A percentile compares a stretch with the other conserved stretches of the same genome.
phyloP scores from a whole-genome alignment of 116 monocot species.

The Iris pallida region DNA sequence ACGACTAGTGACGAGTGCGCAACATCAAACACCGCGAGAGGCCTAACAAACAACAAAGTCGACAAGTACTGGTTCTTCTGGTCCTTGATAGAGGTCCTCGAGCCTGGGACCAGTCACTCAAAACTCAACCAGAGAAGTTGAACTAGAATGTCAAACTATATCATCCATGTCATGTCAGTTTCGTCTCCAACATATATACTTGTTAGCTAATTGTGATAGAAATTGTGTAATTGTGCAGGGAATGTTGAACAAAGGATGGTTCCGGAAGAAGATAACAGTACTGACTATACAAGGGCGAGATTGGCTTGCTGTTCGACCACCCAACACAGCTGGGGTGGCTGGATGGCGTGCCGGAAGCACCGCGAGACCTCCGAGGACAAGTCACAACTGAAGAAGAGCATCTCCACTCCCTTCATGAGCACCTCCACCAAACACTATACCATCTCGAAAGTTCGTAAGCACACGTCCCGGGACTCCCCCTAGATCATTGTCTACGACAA shows the following conservation, averaged over 20 bases:
- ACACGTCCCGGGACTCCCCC: slow-evolving; percentile 26
- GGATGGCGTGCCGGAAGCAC: slow-evolving; percentile 76
- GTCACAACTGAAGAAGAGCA: slow-evolving; percentile 43
- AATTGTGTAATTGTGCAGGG: slow-evolving; percentile 32
- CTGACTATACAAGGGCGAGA: slow-evolving; percentile 57
- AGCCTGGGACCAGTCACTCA: slow-evolving; percentile 84
- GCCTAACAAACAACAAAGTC: too few relatives aligned
- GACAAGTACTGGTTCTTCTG: too few relatives aligned
- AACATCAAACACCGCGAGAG: too few relatives aligned
- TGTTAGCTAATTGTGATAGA: too few relatives aligned
- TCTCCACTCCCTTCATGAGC: slow-evolving; percentile 62
- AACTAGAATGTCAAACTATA: slow-evolving; percentile 60
- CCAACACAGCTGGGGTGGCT: slow-evolving; percentile 88
- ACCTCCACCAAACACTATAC: slow-evolving; percentile 39
- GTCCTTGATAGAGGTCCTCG: too few relatives aligned
- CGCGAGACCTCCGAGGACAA: slow-evolving; percentile 27
- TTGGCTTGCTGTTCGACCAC: slow-evolving; percentile 80
- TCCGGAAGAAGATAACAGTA: slow-evolving; percentile 56
- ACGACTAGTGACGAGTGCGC: too few relatives aligned
- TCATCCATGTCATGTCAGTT: too few relatives aligned
- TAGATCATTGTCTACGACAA: slow-evolving; percentile 57
- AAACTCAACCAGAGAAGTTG: slow-evolving; percentile 92
- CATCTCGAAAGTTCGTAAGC: slow-evolving; percentile 51
- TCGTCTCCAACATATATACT: too few relatives aligned
- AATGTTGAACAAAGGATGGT: slow-evolving; percentile 99